Conservation (phyloP, 1,284 basidiomycete species). For the Leccinum pallidistipes region DNA sequence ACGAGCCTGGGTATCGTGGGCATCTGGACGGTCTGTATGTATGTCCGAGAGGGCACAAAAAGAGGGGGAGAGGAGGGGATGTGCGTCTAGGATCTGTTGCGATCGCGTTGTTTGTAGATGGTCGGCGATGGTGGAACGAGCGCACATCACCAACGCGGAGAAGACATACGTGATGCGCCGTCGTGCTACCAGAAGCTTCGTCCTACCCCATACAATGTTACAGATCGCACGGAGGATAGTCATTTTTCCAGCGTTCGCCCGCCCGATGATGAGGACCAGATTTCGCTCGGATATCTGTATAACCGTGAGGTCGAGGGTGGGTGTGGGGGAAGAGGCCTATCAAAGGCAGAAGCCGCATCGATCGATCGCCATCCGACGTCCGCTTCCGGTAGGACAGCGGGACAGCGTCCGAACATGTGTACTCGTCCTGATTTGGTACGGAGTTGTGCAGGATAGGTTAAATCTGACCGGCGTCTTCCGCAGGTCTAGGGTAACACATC, state of each 20-base stretch:
- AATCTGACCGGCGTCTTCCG: too few relatives aligned
- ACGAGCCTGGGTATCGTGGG: constrained; percentile 65
- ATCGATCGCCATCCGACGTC: background rate
- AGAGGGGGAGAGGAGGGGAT: constrained; percentile 48
- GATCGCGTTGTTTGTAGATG: constrained; percentile 59
- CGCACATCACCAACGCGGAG: background rate
- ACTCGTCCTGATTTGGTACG: too few relatives aligned
- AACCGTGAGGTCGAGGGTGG: too few relatives aligned
- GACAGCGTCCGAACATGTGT: too few relatives aligned
- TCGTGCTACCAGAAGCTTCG: too few relatives aligned
- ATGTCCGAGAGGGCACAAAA: constrained; percentile 63
- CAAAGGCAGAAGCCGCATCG: too few relatives aligned
- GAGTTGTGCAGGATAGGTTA: too few relatives aligned
- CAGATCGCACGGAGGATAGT: background rate
- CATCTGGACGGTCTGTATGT: constrained; percentile 67
- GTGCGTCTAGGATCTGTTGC: constrained; percentile 50
- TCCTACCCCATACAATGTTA: background rate
- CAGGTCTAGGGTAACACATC: too few relatives aligned
- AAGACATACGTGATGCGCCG: background rate
- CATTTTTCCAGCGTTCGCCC: background rate
- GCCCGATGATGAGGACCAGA: background rate
- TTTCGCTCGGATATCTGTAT: background rate
- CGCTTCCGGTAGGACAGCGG: background rate
- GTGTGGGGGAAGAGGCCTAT: too few relatives aligned
- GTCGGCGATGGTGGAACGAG: background rate